Percentiles rank a stretch among this genome's conserved stretches.
phyloP scores from a whole-genome alignment of 2,329 filamentous ascomycete genomes.

The Claviceps sp. region DNA sequence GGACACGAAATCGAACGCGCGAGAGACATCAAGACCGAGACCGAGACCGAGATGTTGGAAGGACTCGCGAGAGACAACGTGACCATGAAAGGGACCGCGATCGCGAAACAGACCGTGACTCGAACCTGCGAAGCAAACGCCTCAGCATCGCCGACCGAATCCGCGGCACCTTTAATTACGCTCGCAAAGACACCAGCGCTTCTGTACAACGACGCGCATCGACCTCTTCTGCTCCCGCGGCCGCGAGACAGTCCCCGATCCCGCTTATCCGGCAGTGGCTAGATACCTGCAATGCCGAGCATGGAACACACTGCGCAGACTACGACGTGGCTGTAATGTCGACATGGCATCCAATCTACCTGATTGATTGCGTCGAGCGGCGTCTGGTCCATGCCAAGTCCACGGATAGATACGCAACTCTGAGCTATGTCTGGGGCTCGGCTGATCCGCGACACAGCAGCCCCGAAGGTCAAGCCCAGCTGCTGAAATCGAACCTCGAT shows the following conservation, averaged over 20 bases:
- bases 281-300: slow-evolving; percentile 28
- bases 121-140: slow-evolving; percentile 20
- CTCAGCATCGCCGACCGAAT: slow-evolving; percentile 28
- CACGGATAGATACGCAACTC: slow-evolving; percentile 27
- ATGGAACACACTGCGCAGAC: slow-evolving; percentile 26
- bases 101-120: slow-evolving; percentile 14
- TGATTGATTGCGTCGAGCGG: slow-evolving; percentile 27
- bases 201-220: slow-evolving; percentile 19
- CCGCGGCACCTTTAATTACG: slow-evolving; percentile 20
- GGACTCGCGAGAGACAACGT: slow-evolving; percentile 2
- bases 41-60: slow-evolving; percentile 3
- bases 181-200: slow-evolving; percentile 15
- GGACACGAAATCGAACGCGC: background rate
- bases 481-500: slow-evolving; percentile 23
- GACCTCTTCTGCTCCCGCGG: slow-evolving; percentile 12
- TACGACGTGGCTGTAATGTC: slow-evolving; percentile 11
- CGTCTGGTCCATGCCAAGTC: slow-evolving; percentile 25
- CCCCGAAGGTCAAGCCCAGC: slow-evolving; percentile 16
- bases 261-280: slow-evolving; percentile 29
- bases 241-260: slow-evolving; percentile 21
- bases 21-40: background rate
- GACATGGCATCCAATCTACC: slow-evolving; percentile 27
- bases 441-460: slow-evolving; percentile 13
- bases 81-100: slow-evolving; percentile 11
- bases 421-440: slow-evolving; percentile 32